A percentile compares a stretch with the other conserved stretches of the same genome.
These are phyloP conservation scores for Lathyrus tuberosus DNA, from an alignment of 306 rosid species.

Conservation along the genomic window DNA sequence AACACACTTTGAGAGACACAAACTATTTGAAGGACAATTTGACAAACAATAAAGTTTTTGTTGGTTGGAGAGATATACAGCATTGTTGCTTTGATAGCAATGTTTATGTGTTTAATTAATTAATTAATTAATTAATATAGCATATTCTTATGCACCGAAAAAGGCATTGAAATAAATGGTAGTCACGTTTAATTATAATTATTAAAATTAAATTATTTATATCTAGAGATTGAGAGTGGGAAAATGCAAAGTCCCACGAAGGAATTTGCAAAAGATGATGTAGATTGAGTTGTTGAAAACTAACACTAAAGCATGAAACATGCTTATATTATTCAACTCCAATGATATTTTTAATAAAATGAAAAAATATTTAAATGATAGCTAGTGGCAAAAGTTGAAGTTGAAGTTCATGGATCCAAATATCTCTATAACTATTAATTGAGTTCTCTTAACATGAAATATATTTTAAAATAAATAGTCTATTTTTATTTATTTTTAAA, in stretches of 20 bases:
- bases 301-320: slow-evolving; percentile 16
- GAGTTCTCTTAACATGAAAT: too few species aligned
- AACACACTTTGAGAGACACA: slow-evolving; percentile 36
- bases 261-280: slow-evolving; percentile 25
- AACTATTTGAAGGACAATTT: slow-evolving; percentile 44
- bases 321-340: slow-evolving; percentile 15
- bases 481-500: too few species aligned
- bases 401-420: too few species aligned
- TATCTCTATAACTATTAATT: too few species aligned
- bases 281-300: slow-evolving; percentile 32
- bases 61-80: slow-evolving; percentile 35
- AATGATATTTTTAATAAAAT: not conserved
- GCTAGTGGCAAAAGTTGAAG: slow-evolving; percentile 5
- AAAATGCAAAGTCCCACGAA: not conserved
- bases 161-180: slow-evolving; percentile 11
- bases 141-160: slow-evolving; percentile 1
- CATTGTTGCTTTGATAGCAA: slow-evolving; percentile 29
- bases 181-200: slow-evolving; percentile 2
- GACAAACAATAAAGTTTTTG: slow-evolving; percentile 36
- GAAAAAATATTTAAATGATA: slow-evolving; percentile 3
- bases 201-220: not conserved
- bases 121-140: not conserved
- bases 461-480: too few species aligned
- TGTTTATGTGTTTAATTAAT: slow-evolving; percentile 11
- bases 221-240: not conserved